phyloP scores from a whole-genome alignment of 139 green algal genomes.

The Coelastrella sp. region DNA sequence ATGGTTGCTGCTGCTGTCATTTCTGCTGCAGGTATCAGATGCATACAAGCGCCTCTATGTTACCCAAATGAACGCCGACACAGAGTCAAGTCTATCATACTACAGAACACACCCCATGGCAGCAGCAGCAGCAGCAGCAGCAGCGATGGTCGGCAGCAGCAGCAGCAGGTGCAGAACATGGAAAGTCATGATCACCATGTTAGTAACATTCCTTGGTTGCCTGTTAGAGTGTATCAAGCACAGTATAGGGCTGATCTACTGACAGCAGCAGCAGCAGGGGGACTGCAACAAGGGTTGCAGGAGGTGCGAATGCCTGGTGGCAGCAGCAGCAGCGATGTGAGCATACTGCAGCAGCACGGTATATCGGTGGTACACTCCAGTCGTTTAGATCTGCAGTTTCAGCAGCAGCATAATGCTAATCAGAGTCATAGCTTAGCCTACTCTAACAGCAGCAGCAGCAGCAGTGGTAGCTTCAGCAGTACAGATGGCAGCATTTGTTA shows the following conservation, averaged over 20 bases:
- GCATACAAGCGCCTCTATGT: constrained; percentile 81
- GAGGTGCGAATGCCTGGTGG: background rate
- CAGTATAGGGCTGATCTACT: constrained; percentile 11
- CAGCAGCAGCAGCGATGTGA: background rate
- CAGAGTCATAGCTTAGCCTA: too few species aligned
- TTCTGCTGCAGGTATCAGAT: constrained; percentile 64
- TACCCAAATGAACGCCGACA: constrained; percentile 76
- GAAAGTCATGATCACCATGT: constrained; percentile 24
- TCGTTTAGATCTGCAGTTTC: background rate
- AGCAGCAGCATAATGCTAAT: background rate
- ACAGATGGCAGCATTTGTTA: background rate
- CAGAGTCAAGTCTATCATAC: constrained; percentile 55
- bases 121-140: constrained; percentile 22
- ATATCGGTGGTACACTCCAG: background rate
- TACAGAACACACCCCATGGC: background rate
- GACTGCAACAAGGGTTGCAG: background rate
- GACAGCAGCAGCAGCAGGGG: constrained; percentile 18
- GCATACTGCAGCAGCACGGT: constrained; percentile 25
- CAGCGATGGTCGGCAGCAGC: constrained; percentile 11
- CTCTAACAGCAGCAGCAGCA: constrained; percentile 12
- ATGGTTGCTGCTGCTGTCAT: background rate
- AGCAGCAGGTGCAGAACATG: background rate
- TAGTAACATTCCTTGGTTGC: constrained; percentile 49
- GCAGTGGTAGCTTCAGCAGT: background rate
- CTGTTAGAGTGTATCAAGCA: constrained; percentile 48